phyloP scores from a whole-genome alignment of 1,284 basidiomycete genomes.

The Sanghuangporus baumii region DNA sequence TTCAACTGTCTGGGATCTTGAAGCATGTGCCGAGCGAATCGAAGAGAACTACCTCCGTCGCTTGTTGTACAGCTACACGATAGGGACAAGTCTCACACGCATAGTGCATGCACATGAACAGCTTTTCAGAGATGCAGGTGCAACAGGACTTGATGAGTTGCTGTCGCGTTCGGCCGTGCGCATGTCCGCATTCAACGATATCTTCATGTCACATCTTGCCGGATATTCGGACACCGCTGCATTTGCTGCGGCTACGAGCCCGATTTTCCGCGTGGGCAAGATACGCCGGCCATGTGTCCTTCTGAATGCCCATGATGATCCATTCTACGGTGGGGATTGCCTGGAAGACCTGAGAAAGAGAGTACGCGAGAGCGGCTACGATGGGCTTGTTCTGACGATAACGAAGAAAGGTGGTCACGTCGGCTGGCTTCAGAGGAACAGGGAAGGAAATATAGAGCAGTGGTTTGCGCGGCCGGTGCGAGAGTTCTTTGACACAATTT shows the following conservation, averaged over 20 bases:
- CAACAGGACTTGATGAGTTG: conserved; percentile 1
- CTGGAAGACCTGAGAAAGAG: not conserved
- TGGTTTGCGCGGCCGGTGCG: conserved; percentile 5
- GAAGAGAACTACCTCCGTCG: not conserved
- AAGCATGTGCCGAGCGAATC: not conserved
- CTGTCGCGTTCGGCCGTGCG: not conserved
- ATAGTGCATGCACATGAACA: not conserved
- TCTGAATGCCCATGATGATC: conserved; percentile 8
- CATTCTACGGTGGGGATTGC: conserved; percentile 1
- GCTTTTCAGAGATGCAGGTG: conserved; percentile 1
- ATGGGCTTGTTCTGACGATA: not conserved
- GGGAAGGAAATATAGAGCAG: conserved; percentile 1
- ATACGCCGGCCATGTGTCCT: conserved; percentile 3
- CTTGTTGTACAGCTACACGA: conserved; percentile 2
- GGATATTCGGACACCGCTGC: not conserved
- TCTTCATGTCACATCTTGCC: conserved; percentile 7
- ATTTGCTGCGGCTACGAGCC: conserved; percentile 5
- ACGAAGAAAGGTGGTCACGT: conserved; percentile 9
- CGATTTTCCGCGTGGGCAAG: not conserved
- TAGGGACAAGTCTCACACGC: not conserved
- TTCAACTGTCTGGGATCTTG: conserved; percentile 9
- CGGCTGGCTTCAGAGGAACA: conserved; percentile 7
- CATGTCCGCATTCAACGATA: conserved; percentile 7
- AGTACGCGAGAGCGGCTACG: not conserved
- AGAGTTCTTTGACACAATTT: conserved; percentile 9